Evolutionary conservation across 1,284 basidiomycete species (phyloP).

Genomic region (Sanghuangporus baumii): DNA sequence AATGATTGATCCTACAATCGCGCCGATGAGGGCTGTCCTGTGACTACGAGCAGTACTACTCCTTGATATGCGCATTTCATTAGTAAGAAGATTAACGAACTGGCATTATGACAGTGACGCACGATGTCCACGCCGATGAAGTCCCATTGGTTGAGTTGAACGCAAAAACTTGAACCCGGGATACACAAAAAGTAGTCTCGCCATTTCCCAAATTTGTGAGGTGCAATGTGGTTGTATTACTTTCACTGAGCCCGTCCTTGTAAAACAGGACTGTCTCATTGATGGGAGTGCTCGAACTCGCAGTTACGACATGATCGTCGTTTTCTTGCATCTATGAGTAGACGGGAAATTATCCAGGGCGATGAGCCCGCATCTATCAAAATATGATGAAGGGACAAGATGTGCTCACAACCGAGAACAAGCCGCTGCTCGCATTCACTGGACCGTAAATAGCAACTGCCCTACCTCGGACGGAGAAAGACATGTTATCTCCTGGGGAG

Average conservation of each 20-base stretch:
- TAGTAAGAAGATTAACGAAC: no score
- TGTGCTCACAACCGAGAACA: background rate
- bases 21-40: background rate
- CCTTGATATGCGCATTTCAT: background rate
- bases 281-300: background rate
- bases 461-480: background rate
- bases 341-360: background rate
- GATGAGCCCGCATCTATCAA: background rate
- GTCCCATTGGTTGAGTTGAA: background rate
- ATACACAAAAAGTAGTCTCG: background rate
- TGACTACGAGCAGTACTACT: background rate
- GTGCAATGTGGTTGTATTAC: background rate
- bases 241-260: background rate
- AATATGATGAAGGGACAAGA: background rate
- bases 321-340: background rate
- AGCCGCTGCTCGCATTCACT: constrained; percentile 1
- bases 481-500: background rate
- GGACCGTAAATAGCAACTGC: constrained; percentile 7
- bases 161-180: background rate
- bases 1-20: background rate
- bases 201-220: background rate
- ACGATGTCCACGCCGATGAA: background rate
- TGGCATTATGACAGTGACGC: background rate
- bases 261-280: background rate
- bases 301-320: background rate